Base-by-base conservation (phyloP, 202 grass and related monocot genomes). In the Thinopyrum obtusiflorum region DNA sequence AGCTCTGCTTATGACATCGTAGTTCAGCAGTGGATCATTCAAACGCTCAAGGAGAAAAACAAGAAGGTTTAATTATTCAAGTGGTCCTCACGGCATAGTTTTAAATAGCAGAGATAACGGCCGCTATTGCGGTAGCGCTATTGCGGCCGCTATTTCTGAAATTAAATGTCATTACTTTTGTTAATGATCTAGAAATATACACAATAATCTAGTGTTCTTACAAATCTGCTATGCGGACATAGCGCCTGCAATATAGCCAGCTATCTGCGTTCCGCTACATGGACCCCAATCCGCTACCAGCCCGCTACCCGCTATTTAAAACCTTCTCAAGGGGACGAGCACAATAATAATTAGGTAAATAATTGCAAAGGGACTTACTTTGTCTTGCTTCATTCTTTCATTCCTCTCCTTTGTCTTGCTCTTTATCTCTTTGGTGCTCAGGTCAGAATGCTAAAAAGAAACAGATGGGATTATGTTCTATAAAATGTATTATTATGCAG, bases 401-500 rank as follows among this genome's bases (percentile, higher is more conserved):
- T 62, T 71, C 80, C 89, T 90, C 77, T 77, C 86, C 73, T 86
- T 87, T 9, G 81, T 89, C 80, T 88, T 89, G 64, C 46, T 92
- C 69, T 90, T 92, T 62, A 61, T 46, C 81, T 86, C 79, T 61
- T 84, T 84, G 39, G 36, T 5, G 49, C 77, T 66, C 29, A 32
- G 78, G 61, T 82, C 61, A 68, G 86, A 42, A 85, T 62, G 76
- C 89, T 95, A 83, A 60, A 87, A 78, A 85, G 85, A 47, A 25
- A 68, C 21, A 84, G 18, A 44, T 40, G 29, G 4, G 31, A 31
- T 62, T 26, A 28, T 49, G 61, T 35, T 57, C 20, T 15, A 15
- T 33, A n/a, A 83, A 83, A 86, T 33, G 9, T 26, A 7, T 21
- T n/a, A 4, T 6, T 51, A 64, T 17, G 29, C 15, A 18, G 4